Percentiles rank a stretch among this genome's conserved stretches.
phyloP scores from a whole-genome alignment of 495 filamentous ascomycete genomes.

The Delitschia confertaspora region DNA sequence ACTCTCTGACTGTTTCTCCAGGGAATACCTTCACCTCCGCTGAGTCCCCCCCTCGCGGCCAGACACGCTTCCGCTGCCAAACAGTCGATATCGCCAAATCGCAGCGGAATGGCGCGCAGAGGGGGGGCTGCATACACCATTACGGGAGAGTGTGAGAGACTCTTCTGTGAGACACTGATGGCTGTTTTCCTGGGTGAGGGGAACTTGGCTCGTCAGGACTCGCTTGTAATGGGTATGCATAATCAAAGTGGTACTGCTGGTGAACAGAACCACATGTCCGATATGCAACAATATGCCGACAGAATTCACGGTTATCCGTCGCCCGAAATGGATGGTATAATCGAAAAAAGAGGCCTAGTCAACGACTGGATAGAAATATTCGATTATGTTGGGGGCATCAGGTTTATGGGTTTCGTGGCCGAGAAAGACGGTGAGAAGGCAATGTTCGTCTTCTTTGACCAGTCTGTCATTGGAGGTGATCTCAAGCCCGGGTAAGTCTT shows the following conservation, averaged over 20 bases:
- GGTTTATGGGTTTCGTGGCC: slow-evolving; percentile 75
- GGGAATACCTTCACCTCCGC: slow-evolving; percentile 61
- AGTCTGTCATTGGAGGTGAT: slow-evolving; percentile 56
- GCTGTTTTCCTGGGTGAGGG: slow-evolving; percentile 92
- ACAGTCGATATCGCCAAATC: slow-evolving; percentile 6
- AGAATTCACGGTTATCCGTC: slow-evolving; percentile 21
- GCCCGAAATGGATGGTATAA: slow-evolving; percentile 19
- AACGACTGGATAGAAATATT: slow-evolving; percentile 66
- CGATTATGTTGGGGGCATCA: slow-evolving; percentile 76
- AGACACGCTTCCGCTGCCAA: slow-evolving; percentile 45
- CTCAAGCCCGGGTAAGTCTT: slow-evolving; percentile 76
- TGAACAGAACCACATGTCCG: slow-evolving; percentile 11
- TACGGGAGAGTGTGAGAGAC: slow-evolving; percentile 99
- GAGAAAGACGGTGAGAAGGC: slow-evolving; percentile 55
- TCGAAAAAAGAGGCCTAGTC: slow-evolving; percentile 32
- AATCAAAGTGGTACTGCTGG: slow-evolving; percentile 8
- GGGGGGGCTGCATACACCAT: slow-evolving; percentile 91
- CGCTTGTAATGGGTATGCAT: slow-evolving; percentile 60
- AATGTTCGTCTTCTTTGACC: slow-evolving; percentile 82
- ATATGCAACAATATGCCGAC: slow-evolving; percentile 11
- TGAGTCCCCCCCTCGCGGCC: slow-evolving; percentile 75
- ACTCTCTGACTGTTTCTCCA: slow-evolving; percentile 17
- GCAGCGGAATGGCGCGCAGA: slow-evolving; percentile 44
- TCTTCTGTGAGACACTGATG: slow-evolving; percentile 92
- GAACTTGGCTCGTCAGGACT: slow-evolving; percentile 53